These are phyloP conservation scores for Talaromyces stipitatus DNA, from an alignment of 495 filamentous ascomycete genomes.

Conservation along the genomic window DNA sequence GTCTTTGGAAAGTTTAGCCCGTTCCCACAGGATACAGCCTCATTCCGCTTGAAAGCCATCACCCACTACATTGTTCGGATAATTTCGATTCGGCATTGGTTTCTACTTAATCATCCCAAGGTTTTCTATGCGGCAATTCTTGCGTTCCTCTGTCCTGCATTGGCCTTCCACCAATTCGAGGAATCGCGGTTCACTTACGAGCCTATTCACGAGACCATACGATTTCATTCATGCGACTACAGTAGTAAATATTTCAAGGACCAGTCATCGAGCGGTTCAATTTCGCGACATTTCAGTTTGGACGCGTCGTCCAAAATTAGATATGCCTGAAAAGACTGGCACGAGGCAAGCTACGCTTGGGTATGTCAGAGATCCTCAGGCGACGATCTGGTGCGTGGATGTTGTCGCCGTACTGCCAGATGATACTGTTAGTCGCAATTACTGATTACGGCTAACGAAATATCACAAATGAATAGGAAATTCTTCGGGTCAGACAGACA, in stretches of 20 bases:
- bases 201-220: not conserved
- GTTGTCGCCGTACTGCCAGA: not conserved
- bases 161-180: not conserved
- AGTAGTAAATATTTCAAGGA: not conserved
- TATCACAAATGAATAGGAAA: constrained; percentile 18
- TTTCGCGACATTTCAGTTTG: not conserved
- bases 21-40: not conserved
- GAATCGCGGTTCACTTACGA: not conserved
- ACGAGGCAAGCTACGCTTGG: constrained; percentile 81
- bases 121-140: constrained; percentile 22
- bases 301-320: constrained; percentile 2
- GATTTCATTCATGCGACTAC: not conserved
- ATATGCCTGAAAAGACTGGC: constrained; percentile 34
- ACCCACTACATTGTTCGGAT: not conserved
- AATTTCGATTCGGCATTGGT: not conserved
- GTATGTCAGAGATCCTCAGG: constrained; percentile 80
- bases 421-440: not conserved
- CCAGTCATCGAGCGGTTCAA: not conserved
- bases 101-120: not conserved
- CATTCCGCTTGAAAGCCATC: not conserved
- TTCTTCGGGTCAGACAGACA: constrained; percentile 36
- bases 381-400: constrained; percentile 73
- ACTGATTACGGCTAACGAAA: not conserved
- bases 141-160: constrained; percentile 9
- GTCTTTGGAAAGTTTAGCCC: not conserved